phyloP scores from a whole-genome alignment of 768 basidiomycete species.

The Tricholoma matsutake region DNA sequence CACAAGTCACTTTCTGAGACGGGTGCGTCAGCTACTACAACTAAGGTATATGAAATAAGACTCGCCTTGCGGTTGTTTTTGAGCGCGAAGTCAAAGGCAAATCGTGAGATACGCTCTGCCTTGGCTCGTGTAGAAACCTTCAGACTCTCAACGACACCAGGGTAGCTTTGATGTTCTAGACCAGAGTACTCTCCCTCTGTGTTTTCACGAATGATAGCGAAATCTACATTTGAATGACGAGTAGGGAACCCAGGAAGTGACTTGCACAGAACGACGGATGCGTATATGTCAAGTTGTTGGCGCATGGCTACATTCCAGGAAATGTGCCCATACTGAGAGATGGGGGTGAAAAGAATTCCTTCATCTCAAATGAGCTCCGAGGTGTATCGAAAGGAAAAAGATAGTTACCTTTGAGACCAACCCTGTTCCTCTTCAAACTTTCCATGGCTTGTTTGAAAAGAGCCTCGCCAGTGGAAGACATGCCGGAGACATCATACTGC shows the following conservation, averaged over 20 bases:
- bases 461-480: conserved; percentile 90
- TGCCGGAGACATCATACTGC: conserved; percentile 95
- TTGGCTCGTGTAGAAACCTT: conserved; percentile 96
- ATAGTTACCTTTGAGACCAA: conserved; percentile 89
- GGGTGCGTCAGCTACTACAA: conserved; percentile 6
- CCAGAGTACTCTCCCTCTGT: conserved; percentile 99
- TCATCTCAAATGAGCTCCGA: conserved; percentile 3
- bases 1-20: conserved; percentile 93
- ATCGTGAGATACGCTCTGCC: conserved; percentile 93
- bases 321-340: conserved; percentile 93
- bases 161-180: conserved; percentile 95
- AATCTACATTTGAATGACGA: conserved; percentile 95
- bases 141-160: conserved; percentile 96
- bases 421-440: conserved; percentile 93
- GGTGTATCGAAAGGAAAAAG: conserved; percentile 1
- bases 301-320: conserved; percentile 99
- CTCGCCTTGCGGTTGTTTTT: conserved; percentile 96
- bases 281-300: conserved; percentile 98
- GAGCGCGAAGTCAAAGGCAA: conserved; percentile 97
- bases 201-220: conserved; percentile 99
- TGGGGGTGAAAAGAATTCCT: conserved; percentile 99
- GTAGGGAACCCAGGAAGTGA: conserved; percentile 95
- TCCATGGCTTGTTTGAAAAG: conserved; percentile 99
- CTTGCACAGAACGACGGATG: conserved; percentile 97
- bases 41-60: background rate